Percentiles rank a stretch among this genome's conserved stretches.
Evolutionary conservation across 2,329 filamentous ascomycete species (phyloP).

Genomic region (Epichloe glyceriae): DNA sequence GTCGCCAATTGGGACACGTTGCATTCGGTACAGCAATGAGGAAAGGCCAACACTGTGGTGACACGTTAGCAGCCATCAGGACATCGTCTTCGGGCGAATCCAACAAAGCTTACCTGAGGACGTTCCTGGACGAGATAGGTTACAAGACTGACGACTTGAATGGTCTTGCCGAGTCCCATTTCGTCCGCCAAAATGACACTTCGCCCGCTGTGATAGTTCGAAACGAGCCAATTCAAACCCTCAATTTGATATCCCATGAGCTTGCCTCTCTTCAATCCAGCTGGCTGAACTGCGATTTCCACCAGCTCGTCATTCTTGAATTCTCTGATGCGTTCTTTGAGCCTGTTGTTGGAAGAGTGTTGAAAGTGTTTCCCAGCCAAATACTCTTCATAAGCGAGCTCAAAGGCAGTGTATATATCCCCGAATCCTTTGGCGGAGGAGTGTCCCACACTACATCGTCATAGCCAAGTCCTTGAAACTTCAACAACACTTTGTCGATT

Average conservation of each 20-base stretch:
- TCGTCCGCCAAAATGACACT: constrained; percentile 93
- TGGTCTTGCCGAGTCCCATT: constrained; percentile 96
- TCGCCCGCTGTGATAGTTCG: constrained; percentile 69
- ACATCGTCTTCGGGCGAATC: neutral
- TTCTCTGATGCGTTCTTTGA: constrained; percentile 56
- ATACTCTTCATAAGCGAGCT: constrained; percentile 75
- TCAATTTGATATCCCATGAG: constrained; percentile 91
- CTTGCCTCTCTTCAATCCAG: constrained; percentile 60
- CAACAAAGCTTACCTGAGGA: constrained; percentile 29
- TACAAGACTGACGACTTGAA: constrained; percentile 78
- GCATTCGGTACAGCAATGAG: constrained; percentile 88
- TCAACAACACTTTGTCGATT: constrained; percentile 65
- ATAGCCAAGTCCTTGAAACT: constrained; percentile 85
- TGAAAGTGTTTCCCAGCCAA: constrained; percentile 63
- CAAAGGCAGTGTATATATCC: constrained; percentile 66
- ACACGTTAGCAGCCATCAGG: constrained; percentile 8
- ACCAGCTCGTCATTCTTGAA: constrained; percentile 55
- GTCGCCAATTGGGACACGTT: constrained; percentile 93
- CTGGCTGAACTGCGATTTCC: constrained; percentile 59
- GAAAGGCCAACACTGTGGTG: constrained; percentile 64
- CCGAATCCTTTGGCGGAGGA: constrained; percentile 53
- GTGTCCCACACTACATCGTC: constrained; percentile 85
- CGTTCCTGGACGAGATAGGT: constrained; percentile 55
- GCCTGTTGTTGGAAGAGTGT: constrained; percentile 38
- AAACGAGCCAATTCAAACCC: constrained; percentile 89